Base-by-base conservation (phyloP, 2,329 filamentous ascomycete genomes). In the Cercospora sojina region DNA sequence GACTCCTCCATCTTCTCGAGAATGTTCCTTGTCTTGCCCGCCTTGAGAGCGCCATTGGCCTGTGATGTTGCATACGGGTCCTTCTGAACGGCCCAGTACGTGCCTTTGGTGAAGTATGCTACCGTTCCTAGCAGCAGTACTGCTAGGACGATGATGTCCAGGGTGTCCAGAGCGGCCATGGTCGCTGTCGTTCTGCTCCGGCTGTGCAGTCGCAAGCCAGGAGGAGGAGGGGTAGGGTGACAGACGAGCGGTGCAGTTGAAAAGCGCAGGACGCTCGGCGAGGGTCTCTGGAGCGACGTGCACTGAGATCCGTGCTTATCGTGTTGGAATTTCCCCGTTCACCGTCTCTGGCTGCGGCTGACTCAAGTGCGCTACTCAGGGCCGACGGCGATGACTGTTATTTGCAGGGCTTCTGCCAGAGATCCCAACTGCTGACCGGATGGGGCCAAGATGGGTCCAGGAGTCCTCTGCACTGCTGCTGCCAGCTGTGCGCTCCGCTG, bases 71-170 rank as follows among this genome's bases (percentile, higher is more conserved):
- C 91, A 80, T 97, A 97, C 25, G 94, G 92, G 78, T 97, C 93
- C 78, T 95, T 95, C 71, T 87, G 86, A 61, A 96, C 86, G 29
- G 87, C 93, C 93, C 93, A 99, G 80, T 95, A 89, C 71, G 90
- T 95, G 76, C 95, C 95, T 79, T 99, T 99, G 72, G 95, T 98
- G 82, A 99, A 96, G 83, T 98, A 99, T 77, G 94, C 95, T 68
- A 93, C 79, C 57, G 93, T 97, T 72, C 92, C 95, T 66, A 96
- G 79, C 64, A 98, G 86, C 74, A 99, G 90, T 66, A 87, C 87
- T 69, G 88, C 87, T 72, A 99, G 91, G 85, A 99, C 95, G 75
- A 97, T 80, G 74, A 98, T 86, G 86, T 99, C 95, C 83, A 99
- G 84, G 27, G 93, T 96, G 79, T 99, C 95, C 78, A 99, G 88